Percentiles rank a stretch among this genome's conserved stretches.
phyloP scores from a whole-genome alignment of 768 basidiomycete genomes.

The Tulasnella sp. region DNA sequence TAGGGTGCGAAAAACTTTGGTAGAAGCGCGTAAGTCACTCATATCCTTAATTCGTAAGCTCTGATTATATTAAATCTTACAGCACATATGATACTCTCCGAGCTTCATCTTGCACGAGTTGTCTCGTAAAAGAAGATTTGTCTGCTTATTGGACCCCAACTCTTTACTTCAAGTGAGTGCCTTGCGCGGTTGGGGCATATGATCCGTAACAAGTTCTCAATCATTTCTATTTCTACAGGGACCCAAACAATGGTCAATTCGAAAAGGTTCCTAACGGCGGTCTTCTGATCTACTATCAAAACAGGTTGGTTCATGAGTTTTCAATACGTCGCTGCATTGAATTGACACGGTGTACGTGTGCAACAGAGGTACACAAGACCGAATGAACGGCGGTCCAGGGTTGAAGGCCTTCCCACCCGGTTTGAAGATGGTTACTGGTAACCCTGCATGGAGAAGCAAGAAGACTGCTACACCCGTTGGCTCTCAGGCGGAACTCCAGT shows the following conservation, averaged over 20 bases:
- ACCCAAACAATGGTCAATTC: slow-evolving; percentile 6
- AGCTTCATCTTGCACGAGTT: slow-evolving; percentile 10
- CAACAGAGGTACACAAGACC: slow-evolving; percentile 3
- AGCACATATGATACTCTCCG: slow-evolving; percentile 14
- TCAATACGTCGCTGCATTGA: too few species aligned
- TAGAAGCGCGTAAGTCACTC: too few species aligned
- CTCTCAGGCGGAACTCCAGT: slow-evolving; percentile 29
- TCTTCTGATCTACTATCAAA: slow-evolving; percentile 15
- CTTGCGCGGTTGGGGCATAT: too few species aligned
- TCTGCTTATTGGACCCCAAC: slow-evolving; percentile 15
- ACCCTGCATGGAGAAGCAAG: slow-evolving; percentile 4
- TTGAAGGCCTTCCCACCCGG: slow-evolving; percentile 11
- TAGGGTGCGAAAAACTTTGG: neutral
- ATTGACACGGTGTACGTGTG: too few species aligned
- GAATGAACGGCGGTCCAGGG: neutral
- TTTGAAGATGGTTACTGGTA: slow-evolving; percentile 17
- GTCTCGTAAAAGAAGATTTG: slow-evolving; percentile 9
- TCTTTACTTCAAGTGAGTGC: slow-evolving; percentile 16
- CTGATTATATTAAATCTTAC: neutral
- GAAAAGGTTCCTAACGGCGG: slow-evolving; percentile 13
- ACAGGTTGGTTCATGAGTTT: neutral
- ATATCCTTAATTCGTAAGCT: neutral
- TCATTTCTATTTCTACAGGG: neutral
- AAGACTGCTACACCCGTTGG: slow-evolving; percentile 19
- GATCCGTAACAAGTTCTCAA: neutral